phyloP scores from a whole-genome alignment of 2,329 filamentous ascomycete genomes.

The Lomentospora prolificans region DNA sequence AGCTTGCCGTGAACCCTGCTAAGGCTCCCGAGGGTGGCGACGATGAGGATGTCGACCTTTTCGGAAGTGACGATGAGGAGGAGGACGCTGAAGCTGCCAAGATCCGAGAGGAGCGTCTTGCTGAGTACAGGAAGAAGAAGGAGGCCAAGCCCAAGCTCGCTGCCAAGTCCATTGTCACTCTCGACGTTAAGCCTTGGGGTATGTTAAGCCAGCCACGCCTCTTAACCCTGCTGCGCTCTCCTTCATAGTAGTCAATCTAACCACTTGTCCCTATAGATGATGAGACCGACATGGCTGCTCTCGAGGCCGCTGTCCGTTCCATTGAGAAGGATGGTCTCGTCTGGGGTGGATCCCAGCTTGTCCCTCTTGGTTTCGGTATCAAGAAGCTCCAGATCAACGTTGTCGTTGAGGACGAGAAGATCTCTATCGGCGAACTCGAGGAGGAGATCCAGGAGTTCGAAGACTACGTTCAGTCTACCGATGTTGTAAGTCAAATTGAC shows the following conservation, averaged over 20 bases:
- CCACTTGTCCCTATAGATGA: constrained; percentile 49
- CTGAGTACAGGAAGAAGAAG: constrained; percentile 96
- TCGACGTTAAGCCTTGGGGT: constrained; percentile 99
- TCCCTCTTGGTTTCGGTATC: constrained; percentile 92
- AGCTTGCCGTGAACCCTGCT: constrained; percentile 77
- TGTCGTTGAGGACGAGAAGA: constrained; percentile 67
- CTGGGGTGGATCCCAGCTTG: constrained; percentile 87
- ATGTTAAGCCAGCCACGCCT: constrained; percentile 31
- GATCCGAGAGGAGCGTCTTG: constrained; percentile 80
- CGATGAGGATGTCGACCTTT: constrained; percentile 74
- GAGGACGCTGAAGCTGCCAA: constrained; percentile 80
- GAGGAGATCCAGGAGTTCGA: constrained; percentile 73
- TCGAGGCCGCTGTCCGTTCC: constrained; percentile 70
- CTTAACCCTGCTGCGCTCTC: not conserved
- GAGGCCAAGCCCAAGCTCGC: constrained; percentile 80
- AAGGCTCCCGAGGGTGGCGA: constrained; percentile 44
- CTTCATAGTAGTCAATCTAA: not conserved
- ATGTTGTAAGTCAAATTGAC: constrained; percentile 49
- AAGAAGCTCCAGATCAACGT: constrained; percentile 99
- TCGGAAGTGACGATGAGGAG: constrained; percentile 88
- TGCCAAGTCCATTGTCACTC: constrained; percentile 90
- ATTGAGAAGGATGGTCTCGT: constrained; percentile 91
- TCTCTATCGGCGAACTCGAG: constrained; percentile 80
- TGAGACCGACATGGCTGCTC: constrained; percentile 79
- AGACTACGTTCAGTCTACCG: constrained; percentile 92